Base-by-base conservation (phyloP, 2,329 filamentous ascomycete species). In the Beauveria sp. region DNA sequence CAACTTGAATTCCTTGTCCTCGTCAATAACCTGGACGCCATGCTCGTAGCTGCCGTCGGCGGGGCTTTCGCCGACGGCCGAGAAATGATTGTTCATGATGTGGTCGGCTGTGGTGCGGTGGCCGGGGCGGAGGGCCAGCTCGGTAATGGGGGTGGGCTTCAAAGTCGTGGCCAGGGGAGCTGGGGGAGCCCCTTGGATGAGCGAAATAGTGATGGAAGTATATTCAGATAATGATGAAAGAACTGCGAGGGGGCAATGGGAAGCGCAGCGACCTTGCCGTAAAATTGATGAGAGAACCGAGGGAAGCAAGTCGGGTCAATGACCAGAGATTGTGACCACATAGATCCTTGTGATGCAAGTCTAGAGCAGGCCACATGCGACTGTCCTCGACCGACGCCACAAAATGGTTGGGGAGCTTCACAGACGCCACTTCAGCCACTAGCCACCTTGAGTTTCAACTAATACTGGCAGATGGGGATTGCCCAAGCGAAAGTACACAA, bases 21-120 rank as follows among this genome's bases (percentile, higher is more conserved):
- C 76, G 74, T 97, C 91, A 72, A 99, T 91, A 69, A 99, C 92
- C 78, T 99, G 95, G 71, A 98, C 90, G 72, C 95, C 95, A 83
- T 96, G 90, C 72, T 92, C 90, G 75, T 93, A 98, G 66, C 86
- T 82, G 72, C 85, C 81, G 67, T 82, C 80, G 65, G 79, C 78
- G 70, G 85, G 82, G 77, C 82, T 80, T 64, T 87, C 82, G 78
- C 88, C 88, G 73, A 90, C 85, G 61, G 84, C 80, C 69, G 89
- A 88, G 76, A 93, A 92, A 74, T 93, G 89, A 73, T 88, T 87
- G 77, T 95, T 96, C 86, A 91, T 88, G 67, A 64, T 74, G 63
- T 73, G 66, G 68, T 63, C 43, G 52, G 52, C 18, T 40, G 52
- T 20, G 50, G 42, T 40, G 52, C 7, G 18, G 58, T 51, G 20